These are phyloP conservation scores for Suillus subluteus DNA, from an alignment of 768 basidiomycete species.

Conservation along the genomic window DNA sequence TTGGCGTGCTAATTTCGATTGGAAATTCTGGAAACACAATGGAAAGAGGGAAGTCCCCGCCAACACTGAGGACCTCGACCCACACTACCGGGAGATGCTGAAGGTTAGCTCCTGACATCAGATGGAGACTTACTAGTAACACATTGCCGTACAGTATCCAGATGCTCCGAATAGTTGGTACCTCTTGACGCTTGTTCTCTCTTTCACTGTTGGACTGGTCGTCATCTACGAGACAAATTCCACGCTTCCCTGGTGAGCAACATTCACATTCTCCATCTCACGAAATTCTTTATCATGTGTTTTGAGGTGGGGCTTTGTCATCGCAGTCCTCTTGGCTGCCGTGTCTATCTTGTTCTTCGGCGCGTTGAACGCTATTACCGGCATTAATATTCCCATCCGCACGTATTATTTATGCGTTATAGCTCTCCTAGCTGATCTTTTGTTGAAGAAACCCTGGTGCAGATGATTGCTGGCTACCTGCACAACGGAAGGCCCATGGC, in stretches of 20 bases:
- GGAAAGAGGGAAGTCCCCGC: constrained; percentile 30
- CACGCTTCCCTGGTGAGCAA: constrained; percentile 55
- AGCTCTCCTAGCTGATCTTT: not conserved
- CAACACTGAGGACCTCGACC: constrained; percentile 48
- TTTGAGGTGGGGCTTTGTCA: constrained; percentile 51
- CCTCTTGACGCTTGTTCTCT: constrained; percentile 23
- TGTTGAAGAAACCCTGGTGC: constrained; percentile 30
- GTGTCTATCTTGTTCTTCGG: constrained; percentile 56
- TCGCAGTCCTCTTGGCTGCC: constrained; percentile 53
- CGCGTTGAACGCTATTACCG: constrained; percentile 57
- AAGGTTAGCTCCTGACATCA: constrained; percentile 34
- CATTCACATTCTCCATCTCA: not conserved
- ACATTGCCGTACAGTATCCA: constrained; percentile 29
- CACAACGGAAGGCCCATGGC: constrained; percentile 43
- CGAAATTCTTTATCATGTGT: not conserved
- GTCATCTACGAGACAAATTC: constrained; percentile 57
- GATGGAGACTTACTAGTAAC: not conserved
- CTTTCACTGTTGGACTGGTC: constrained; percentile 55
- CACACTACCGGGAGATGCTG: constrained; percentile 59
- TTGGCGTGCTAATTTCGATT: constrained; percentile 41
- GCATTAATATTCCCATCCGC: constrained; percentile 22
- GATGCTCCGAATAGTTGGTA: constrained; percentile 41
- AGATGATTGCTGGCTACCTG: constrained; percentile 43
- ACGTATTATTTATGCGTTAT: constrained; percentile 12
- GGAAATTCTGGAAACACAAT: constrained; percentile 38